A percentile compares a stretch with the other conserved stretches of the same genome.
phyloP scores from a whole-genome alignment of 2,329 filamentous ascomycete genomes.

The Sporothrix globosa region DNA sequence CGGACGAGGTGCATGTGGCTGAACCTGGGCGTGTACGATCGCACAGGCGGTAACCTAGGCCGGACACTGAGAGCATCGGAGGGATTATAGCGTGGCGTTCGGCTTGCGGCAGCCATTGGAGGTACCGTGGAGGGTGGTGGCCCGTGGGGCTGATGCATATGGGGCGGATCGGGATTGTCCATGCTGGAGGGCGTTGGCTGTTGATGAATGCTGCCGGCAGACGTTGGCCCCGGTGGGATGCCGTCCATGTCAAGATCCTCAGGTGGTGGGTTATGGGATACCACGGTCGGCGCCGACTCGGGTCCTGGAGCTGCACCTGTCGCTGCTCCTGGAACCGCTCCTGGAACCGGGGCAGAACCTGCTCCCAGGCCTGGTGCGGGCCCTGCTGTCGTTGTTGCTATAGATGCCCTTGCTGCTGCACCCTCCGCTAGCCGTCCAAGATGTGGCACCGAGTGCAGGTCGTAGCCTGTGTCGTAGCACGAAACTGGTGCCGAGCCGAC shows the following conservation, averaged over 20 bases:
- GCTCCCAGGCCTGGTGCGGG: background rate
- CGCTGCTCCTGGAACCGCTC: background rate
- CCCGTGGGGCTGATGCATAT: background rate
- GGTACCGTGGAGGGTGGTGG: background rate
- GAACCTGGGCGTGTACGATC: slow-evolving; percentile 22
- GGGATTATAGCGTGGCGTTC: slow-evolving; percentile 9
- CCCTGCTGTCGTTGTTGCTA: background rate
- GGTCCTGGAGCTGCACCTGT: background rate
- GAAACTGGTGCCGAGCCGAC: slow-evolving; percentile 41
- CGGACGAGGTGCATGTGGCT: slow-evolving; percentile 43
- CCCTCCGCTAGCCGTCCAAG: slow-evolving; percentile 4
- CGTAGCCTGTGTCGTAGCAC: slow-evolving; percentile 45
- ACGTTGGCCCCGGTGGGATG: background rate
- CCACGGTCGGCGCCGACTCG: background rate
- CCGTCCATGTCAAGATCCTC: slow-evolving; percentile 20
- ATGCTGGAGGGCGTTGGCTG: slow-evolving; percentile 27
- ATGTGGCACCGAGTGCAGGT: slow-evolving; percentile 33
- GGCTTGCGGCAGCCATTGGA: background rate
- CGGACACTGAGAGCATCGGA: slow-evolving; percentile 16
- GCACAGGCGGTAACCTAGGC: slow-evolving; percentile 21
- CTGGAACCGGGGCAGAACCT: background rate
- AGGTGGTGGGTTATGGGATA: background rate
- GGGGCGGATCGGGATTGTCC: slow-evolving; percentile 18
- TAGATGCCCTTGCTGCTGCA: background rate
- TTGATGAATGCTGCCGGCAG: slow-evolving; percentile 14